Evolutionary conservation across 1,284 basidiomycete genomes (phyloP), one percentile per base, ranked within the genome.

Genomic region (Austropuccinia psidii): DNA sequence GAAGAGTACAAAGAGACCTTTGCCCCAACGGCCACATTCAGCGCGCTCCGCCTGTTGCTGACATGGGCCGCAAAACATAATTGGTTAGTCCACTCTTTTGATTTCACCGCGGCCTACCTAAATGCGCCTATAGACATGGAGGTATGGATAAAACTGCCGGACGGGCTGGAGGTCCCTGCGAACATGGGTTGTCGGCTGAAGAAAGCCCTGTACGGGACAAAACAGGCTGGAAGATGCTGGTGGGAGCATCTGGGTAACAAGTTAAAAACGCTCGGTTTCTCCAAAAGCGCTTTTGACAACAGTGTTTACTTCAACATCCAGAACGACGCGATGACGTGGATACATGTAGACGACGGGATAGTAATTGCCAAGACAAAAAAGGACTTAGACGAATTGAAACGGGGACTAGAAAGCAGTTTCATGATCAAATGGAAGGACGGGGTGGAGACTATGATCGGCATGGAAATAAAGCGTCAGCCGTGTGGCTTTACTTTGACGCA

Each of bases 121-220:
- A 58, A 58, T 21, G 7, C 24, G 9, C 65, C 35, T 15, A 67
- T 67, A 15, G 65, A 67, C 15, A 35, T 54, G 21, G 39, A 67
- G 13, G 50, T 67, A 0, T 67, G 65, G 65, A 50, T 67, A 21
- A 27, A 43, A 11, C 11, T 50, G 0, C 65, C 65, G 17, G 43
- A 29, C 21, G 65, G 65, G n/a, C 3, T 52, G n/a, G 21, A 54
- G 8, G 2, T 65, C 2, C 47, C 29, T 2, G 13, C 11, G 2
- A 45, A 45, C 24, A 13, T 33, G 8, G 62, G 29, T 1, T 19
- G 47, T 27, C 5, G 4, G 4, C 19, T 65, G 6, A 43, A 65
- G 4, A 68, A 68, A 24, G 50, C 65, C 19, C 29, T 68, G 33
- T 68, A 68, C 43, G 65, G 65, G 1, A 68, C 65, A 2, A 5